A percentile compares a stretch with the other conserved stretches of the same genome.
These are phyloP conservation scores for Solanum chilense DNA, from an alignment of 257 asterid species.

Conservation along the genomic window DNA sequence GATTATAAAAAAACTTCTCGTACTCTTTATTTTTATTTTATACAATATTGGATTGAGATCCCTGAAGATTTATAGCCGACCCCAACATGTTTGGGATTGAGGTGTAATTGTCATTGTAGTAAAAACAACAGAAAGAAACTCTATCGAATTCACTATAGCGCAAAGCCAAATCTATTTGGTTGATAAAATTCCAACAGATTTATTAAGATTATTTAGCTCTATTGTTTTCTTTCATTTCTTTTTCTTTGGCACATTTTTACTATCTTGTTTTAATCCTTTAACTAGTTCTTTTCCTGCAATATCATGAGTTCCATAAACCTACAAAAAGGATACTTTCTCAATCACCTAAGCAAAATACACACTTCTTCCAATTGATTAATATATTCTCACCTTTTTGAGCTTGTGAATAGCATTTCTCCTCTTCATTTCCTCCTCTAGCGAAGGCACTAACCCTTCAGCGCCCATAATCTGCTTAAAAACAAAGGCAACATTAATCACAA, in stretches of 20 bases:
- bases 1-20: neutral
- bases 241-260: neutral
- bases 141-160: neutral
- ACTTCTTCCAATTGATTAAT: neutral
- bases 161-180: neutral
- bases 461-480: conserved; percentile 24
- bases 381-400: conserved; percentile 28
- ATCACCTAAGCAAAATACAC: neutral
- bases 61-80: neutral
- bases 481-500: neutral
- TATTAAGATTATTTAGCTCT: neutral
- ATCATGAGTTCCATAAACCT: neutral
- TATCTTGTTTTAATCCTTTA: neutral
- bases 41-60: neutral
- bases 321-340: neutral
- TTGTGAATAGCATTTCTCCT: conserved; percentile 21
- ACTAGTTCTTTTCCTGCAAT: neutral
- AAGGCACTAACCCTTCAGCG: conserved; percentile 37
- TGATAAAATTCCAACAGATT: neutral
- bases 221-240: neutral
- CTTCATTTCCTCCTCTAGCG: conserved; percentile 32
- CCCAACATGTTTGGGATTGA: neutral
- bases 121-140: neutral
- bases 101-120: neutral
- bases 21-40: neutral